A percentile compares a stretch with the other conserved stretches of the same genome.
Conservation (phyloP, 2,329 filamentous ascomycete genomes). For the Claviceps arundinis region DNA sequence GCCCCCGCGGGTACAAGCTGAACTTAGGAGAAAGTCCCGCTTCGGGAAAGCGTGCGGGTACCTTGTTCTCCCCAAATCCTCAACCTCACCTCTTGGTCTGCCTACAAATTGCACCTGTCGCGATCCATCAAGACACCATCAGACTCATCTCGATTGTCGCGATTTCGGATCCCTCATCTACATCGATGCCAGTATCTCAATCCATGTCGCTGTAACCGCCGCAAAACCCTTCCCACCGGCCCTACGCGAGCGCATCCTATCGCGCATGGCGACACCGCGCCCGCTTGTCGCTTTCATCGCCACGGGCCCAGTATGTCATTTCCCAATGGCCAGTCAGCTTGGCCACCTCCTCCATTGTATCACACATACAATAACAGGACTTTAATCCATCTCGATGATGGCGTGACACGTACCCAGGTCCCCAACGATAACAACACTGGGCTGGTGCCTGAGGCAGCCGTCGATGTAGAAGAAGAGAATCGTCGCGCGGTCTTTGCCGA, state of each 20-base stretch:
- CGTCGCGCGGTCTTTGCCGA: conserved; percentile 63
- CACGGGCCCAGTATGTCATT: conserved; percentile 48
- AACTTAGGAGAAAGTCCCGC: conserved; percentile 19
- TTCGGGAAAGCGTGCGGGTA: conserved; percentile 23
- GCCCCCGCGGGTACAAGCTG: background rate
- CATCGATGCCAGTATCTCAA: conserved; percentile 36
- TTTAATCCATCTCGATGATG: conserved; percentile 50
- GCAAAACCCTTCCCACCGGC: conserved; percentile 32
- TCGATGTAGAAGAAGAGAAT: conserved; percentile 53
- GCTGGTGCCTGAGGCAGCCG: conserved; percentile 48
- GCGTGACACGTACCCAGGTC: conserved; percentile 35
- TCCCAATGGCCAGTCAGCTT: conserved; percentile 51
- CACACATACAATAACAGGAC: conserved; percentile 33
- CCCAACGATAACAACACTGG: conserved; percentile 34
- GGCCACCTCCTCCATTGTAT: conserved; percentile 45
- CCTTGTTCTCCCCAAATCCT: conserved; percentile 29
- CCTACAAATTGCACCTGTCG: conserved; percentile 34
- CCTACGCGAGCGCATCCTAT: conserved; percentile 37
- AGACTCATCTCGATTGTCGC: conserved; percentile 25
- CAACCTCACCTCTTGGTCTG: conserved; percentile 43
- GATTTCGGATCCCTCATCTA: conserved; percentile 34
- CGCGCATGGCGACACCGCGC: conserved; percentile 43
- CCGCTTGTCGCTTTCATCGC: conserved; percentile 34
- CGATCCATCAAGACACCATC: conserved; percentile 39
- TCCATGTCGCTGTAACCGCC: conserved; percentile 35